Evolutionary conservation across 495 filamentous ascomycete species (phyloP), one percentile per base, ranked within the genome.

Genomic region (Aspergillus panamensis): DNA sequence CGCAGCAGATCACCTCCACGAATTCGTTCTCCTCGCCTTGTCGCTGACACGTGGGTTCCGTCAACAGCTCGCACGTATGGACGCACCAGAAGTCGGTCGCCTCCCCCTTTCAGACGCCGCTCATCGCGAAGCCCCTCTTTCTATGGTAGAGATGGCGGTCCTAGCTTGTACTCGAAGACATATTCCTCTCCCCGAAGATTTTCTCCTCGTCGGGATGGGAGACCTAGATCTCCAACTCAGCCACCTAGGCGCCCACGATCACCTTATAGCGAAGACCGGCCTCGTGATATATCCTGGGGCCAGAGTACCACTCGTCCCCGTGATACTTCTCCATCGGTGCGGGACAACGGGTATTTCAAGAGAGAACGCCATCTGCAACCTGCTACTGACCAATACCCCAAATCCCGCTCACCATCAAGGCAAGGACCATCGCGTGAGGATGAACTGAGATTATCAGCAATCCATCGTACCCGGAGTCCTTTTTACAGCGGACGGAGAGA

Each of bases 31-130:
- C 65, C 73, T 56, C 78, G 78, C 32, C 62, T 68, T 45, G 67
- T 70, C 47, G 72, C 71, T 29, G 79, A 80, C 59, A 77, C 77
- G n/a, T 82, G 79, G 70, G 72, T 76, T 35, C 78, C 77, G n/a
- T 63, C 69, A 33, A 52, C 68, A 30, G 68, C 68, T 52, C 69
- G 73, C 50, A 53, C 64, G 17, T 73, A 74, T 48, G 65, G 62
- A 9, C 71, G 78, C 17, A 62, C 66, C 8, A 71, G 76, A 54
- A 80, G 77, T 62, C 77, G 78, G 20, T 79, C 77, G 17, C 76
- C 76, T 32, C 56, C 63, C 14, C 37, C 60, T n/a, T 73, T 69
- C 19, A 73, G 73, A 43, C 75, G 78, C 47, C 77, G 79, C 47
- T 75, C 77, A 21, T 79, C 78, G 39, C 69, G 78, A 50, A 82